A percentile compares a stretch with the other conserved stretches of the same genome.
phyloP scores from a whole-genome alignment of 352 stramenopile genomes.

The Pythium rhizo-oryzae region DNA sequence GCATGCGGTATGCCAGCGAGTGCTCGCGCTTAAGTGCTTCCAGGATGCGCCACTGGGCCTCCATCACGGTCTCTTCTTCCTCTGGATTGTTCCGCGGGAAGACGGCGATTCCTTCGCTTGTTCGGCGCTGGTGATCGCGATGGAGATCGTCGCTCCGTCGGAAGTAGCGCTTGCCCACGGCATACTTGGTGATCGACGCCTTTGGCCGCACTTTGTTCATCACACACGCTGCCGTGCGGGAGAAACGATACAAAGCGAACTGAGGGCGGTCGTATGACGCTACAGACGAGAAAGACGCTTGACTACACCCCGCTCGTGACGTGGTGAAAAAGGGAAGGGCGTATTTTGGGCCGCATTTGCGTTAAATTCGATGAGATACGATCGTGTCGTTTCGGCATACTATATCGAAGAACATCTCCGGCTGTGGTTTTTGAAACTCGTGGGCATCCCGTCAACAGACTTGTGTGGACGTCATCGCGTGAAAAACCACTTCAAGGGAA shows the following conservation, averaged over 20 bases:
- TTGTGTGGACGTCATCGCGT: too few species aligned
- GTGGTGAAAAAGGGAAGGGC: too few species aligned
- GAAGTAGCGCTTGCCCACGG: slow-evolving; percentile 38
- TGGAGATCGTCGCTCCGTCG: slow-evolving; percentile 40
- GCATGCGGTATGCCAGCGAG: slow-evolving; percentile 12
- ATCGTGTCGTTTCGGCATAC: slow-evolving; percentile 22
- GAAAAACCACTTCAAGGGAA: slow-evolving; percentile 1
- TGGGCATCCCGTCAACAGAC: neutral
- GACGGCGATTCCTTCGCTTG: slow-evolving; percentile 34
- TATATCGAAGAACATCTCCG: neutral
- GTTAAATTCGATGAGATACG: slow-evolving; percentile 1
- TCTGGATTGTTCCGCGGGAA: slow-evolving; percentile 56
- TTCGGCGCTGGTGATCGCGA: slow-evolving; percentile 35
- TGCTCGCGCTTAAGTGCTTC: slow-evolving; percentile 23
- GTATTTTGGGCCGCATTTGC: too few species aligned
- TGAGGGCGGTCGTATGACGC: too few species aligned
- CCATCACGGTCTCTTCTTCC: slow-evolving; percentile 46
- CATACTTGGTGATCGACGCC: slow-evolving; percentile 36
- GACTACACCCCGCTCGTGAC: neutral
- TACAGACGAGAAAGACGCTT: neutral
- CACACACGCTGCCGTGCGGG: neutral
- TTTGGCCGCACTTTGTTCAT: slow-evolving; percentile 6
- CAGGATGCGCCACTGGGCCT: slow-evolving; percentile 28
- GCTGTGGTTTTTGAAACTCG: neutral
- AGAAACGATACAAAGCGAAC: neutral